Percentiles rank a stretch among this genome's conserved stretches.
Evolutionary conservation across 306 rosid genomes (phyloP).

Genomic region (Sesbania bispinosa): DNA sequence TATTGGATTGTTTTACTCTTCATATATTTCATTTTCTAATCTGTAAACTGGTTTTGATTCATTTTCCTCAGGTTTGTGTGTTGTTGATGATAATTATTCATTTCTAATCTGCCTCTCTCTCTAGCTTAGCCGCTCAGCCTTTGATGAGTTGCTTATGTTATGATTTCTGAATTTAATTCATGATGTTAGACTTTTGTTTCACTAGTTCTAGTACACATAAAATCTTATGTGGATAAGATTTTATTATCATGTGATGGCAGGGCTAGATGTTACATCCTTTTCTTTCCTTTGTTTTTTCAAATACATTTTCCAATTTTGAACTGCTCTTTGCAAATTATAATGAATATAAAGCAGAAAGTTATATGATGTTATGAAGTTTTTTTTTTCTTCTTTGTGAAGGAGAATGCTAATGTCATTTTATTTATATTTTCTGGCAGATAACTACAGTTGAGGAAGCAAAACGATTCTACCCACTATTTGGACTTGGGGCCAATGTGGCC

Average conservation of each 20-base stretch:
- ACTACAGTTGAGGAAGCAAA: conserved; percentile 90
- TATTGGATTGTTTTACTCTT: conserved; percentile 8
- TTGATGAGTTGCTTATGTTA: background rate
- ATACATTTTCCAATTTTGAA: background rate
- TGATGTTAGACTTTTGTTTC: background rate
- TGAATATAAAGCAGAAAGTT: background rate
- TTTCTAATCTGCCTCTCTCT: background rate
- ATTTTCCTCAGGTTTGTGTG: background rate
- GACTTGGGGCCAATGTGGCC: conserved; percentile 96
- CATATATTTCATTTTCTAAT: background rate
- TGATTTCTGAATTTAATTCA: background rate
- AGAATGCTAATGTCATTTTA: background rate
- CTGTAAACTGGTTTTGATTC: background rate
- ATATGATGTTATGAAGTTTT: background rate
- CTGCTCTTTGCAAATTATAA: background rate
- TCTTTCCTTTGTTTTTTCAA: background rate
- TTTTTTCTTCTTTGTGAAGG: conserved; percentile 7
- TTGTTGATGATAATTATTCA: background rate
- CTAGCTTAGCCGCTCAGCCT: background rate
- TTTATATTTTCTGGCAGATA: conserved; percentile 55
- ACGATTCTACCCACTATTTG: conserved; percentile 87
- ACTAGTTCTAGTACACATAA: background rate
- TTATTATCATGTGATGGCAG: background rate
- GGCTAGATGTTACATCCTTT: background rate
- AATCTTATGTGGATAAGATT: background rate